These are phyloP conservation scores for Naganishia antarctica DNA, from an alignment of 768 basidiomycete genomes.

Conservation along the genomic window DNA sequence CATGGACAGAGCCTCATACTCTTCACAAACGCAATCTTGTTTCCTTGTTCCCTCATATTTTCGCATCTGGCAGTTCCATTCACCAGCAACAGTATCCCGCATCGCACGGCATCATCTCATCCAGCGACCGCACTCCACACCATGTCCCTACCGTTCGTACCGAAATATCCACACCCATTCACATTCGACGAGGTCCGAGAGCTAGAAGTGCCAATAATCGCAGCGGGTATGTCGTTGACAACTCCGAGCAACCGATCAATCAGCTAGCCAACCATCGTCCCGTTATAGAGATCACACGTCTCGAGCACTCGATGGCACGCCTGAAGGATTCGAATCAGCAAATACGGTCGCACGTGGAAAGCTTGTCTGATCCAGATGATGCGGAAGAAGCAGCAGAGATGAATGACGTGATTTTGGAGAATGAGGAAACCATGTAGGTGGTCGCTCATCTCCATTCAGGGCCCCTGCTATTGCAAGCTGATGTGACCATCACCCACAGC, in stretches of 20 bases:
- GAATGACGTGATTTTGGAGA: slow-evolving; percentile 19
- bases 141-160: slow-evolving; percentile 1
- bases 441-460: neutral
- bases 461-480: neutral
- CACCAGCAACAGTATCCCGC: no score
- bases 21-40: no score
- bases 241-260: neutral
- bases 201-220: slow-evolving; percentile 16
- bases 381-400: slow-evolving; percentile 18
- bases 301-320: slow-evolving; percentile 1
- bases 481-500: neutral
- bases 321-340: slow-evolving; percentile 16
- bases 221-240: slow-evolving; percentile 11
- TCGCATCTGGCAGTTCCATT: no score
- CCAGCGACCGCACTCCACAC: neutral
- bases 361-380: slow-evolving; percentile 5
- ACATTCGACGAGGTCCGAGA: slow-evolving; percentile 9
- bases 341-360: neutral
- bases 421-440: slow-evolving; percentile 13
- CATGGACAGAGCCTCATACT: no score
- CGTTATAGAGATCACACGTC: slow-evolving; percentile 3
- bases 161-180: slow-evolving; percentile 20
- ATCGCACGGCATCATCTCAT: no score
- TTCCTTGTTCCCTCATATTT: no score
- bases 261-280: neutral